phyloP scores from a whole-genome alignment of 1,139 yeast species.

The Keqinozyma sinolaborantium region DNA sequence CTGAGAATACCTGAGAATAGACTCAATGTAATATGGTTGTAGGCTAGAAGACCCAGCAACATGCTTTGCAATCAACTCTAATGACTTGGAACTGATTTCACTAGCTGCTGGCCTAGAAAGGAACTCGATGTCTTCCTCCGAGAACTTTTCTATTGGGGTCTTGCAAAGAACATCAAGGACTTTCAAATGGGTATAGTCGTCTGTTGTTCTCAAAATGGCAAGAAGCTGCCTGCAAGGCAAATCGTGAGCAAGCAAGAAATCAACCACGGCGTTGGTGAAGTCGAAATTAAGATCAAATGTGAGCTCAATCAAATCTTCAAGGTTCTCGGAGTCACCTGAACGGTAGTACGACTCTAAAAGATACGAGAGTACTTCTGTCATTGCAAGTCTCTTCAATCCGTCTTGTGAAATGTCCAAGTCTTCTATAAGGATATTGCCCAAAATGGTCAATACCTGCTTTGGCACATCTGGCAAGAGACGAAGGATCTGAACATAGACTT shows the following conservation, averaged over 20 bases:
- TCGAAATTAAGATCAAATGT: not conserved
- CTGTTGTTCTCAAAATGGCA: not conserved
- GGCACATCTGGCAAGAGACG: constrained; percentile 2
- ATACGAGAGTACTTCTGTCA: constrained; percentile 6
- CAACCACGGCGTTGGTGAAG: not conserved
- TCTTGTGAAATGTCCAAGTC: constrained; percentile 2
- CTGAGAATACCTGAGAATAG: constrained; percentile 11
- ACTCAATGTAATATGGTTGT: not conserved
- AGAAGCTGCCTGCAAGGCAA: too few species aligned
- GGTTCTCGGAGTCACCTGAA: not conserved
- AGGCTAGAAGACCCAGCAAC: not conserved
- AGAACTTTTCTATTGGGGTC: not conserved
- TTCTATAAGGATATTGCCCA: constrained; percentile 4
- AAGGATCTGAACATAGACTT: constrained; percentile 7
- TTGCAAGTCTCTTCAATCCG: constrained; percentile 9
- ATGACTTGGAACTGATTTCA: constrained; percentile 42
- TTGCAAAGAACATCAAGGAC: not conserved
- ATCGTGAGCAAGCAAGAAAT: not conserved
- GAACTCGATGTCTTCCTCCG: constrained; percentile 1
- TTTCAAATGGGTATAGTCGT: not conserved
- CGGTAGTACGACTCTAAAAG: constrained; percentile 1
- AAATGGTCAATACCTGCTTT: not conserved
- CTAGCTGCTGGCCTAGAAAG: constrained; percentile 23
- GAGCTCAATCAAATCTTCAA: too few species aligned
- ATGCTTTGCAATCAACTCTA: constrained; percentile 45